Conservation (phyloP, 495 filamentous ascomycete genomes). For the Penicillium pulvis region DNA sequence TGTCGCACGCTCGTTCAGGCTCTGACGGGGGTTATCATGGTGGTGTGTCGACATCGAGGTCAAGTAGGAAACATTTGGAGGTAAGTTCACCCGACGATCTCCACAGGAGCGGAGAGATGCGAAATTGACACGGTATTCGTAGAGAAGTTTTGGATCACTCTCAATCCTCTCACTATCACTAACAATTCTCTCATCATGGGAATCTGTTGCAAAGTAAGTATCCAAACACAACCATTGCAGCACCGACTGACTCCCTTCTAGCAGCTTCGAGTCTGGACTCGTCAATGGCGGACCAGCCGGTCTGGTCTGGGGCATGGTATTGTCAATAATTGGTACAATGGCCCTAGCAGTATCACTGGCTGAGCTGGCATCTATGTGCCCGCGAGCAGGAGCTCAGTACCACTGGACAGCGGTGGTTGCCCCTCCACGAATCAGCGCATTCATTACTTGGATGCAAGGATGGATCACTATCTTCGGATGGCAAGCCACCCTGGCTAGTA, state of each 20-base stretch:
- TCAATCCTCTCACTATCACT: slow-evolving; percentile 32
- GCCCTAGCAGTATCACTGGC: slow-evolving; percentile 29
- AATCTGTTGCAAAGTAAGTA: slow-evolving; percentile 25
- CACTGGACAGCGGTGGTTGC: slow-evolving; percentile 33
- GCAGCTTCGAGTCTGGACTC: slow-evolving; percentile 22
- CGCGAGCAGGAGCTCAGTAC: slow-evolving; percentile 30
- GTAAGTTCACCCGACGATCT: slow-evolving; percentile 8
- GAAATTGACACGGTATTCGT: neutral
- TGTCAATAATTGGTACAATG: slow-evolving; percentile 29
- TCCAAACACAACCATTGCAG: neutral
- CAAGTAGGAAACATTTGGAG: slow-evolving; percentile 19
- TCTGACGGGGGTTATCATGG: slow-evolving; percentile 14
- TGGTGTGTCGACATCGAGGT: slow-evolving; percentile 19
- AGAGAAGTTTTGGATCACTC: slow-evolving; percentile 33
- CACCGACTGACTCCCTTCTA: neutral
- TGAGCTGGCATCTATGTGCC: slow-evolving; percentile 43
- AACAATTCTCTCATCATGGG: slow-evolving; percentile 34
- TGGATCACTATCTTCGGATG: slow-evolving; percentile 45
- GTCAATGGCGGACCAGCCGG: slow-evolving; percentile 34
- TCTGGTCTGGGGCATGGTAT: slow-evolving; percentile 34
- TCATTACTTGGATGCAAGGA: slow-evolving; percentile 32
- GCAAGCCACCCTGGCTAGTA: slow-evolving; percentile 36
- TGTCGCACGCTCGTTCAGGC: slow-evolving; percentile 11
- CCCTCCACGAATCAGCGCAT: slow-evolving; percentile 20
- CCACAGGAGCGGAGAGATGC: neutral